Percentiles rank a stretch among this genome's conserved stretches.
phyloP scores from a whole-genome alignment of 2,329 filamentous ascomycete species.

The Cadophora luteo-olivacea region DNA sequence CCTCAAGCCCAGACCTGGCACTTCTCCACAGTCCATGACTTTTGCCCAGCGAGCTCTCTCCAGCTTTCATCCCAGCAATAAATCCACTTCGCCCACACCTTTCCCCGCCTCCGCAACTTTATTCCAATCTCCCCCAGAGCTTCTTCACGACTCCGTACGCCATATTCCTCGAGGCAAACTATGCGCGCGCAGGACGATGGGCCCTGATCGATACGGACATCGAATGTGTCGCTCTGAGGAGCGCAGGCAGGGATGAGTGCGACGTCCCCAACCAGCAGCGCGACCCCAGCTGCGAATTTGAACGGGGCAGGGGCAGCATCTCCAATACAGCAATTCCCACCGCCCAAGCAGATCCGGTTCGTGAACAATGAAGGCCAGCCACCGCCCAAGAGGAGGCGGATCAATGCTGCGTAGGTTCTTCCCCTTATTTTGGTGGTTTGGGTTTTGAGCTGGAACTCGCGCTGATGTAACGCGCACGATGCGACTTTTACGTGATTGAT shows the following conservation, averaged over 20 bases:
- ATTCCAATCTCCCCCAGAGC: background rate
- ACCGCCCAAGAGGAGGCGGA: constrained; percentile 77
- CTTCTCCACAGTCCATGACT: constrained; percentile 6
- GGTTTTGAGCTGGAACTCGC: constrained; percentile 30
- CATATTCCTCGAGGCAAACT: background rate
- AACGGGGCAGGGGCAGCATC: constrained; percentile 14
- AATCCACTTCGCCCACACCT: constrained; percentile 7
- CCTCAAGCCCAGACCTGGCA: background rate
- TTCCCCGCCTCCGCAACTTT: constrained; percentile 17
- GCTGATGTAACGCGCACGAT: constrained; percentile 20
- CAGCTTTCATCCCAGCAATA: constrained; percentile 5
- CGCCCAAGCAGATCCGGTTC: constrained; percentile 73
- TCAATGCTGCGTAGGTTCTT: constrained; percentile 76
- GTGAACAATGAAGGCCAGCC: constrained; percentile 84
- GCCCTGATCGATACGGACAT: constrained; percentile 9
- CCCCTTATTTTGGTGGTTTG: constrained; percentile 9
- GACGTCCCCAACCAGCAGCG: constrained; percentile 29
- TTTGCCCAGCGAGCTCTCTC: background rate
- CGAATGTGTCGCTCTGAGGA: constrained; percentile 17
- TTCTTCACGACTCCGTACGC: background rate
- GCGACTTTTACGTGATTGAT: background rate
- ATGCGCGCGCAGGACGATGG: constrained; percentile 12
- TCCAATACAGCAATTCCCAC: constrained; percentile 33
- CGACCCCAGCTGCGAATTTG: constrained; percentile 5
- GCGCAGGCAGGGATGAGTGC: constrained; percentile 29